phyloP scores from a whole-genome alignment of 768 basidiomycete genomes.

The Lentinula aciculospora region DNA sequence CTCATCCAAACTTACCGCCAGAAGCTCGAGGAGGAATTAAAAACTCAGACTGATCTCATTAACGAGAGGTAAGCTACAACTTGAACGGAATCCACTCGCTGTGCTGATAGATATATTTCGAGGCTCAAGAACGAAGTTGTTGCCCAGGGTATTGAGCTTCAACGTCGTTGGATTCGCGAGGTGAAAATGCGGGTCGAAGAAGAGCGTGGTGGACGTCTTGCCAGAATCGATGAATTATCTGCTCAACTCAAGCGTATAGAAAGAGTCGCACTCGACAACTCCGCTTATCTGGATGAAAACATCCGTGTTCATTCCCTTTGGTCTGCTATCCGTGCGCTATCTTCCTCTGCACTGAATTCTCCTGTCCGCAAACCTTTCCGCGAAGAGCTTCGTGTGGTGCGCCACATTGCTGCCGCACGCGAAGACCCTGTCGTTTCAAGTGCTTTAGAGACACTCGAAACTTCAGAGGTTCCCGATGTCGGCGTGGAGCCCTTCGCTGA shows the following conservation, averaged over 20 bases:
- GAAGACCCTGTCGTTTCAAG: conserved; percentile 64
- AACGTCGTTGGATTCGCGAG: conserved; percentile 93
- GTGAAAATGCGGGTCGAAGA: conserved; percentile 95
- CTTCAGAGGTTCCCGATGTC: conserved; percentile 68
- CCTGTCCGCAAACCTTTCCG: conserved; percentile 79
- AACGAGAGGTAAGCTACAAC: conserved; percentile 72
- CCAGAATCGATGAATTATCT: conserved; percentile 91
- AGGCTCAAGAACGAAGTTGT: conserved; percentile 94
- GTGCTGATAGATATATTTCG: background rate
- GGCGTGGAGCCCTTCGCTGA: conserved; percentile 87
- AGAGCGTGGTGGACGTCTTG: conserved; percentile 92
- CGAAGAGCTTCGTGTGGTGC: conserved; percentile 79
- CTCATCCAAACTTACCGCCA: conserved; percentile 77
- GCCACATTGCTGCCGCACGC: conserved; percentile 63
- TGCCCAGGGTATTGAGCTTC: conserved; percentile 95
- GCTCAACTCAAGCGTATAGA: conserved; percentile 88
- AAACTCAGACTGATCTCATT: conserved; percentile 86
- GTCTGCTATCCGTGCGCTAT: conserved; percentile 84
- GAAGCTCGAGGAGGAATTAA: conserved; percentile 81
- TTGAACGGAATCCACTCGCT: background rate
- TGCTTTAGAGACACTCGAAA: conserved; percentile 66
- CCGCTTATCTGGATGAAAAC: conserved; percentile 87
- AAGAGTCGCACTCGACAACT: conserved; percentile 87
- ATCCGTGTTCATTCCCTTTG: conserved; percentile 87
- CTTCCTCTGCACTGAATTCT: conserved; percentile 56